Base-by-base conservation (phyloP, 1,284 basidiomycete species). In the Trichosporon sp. region DNA sequence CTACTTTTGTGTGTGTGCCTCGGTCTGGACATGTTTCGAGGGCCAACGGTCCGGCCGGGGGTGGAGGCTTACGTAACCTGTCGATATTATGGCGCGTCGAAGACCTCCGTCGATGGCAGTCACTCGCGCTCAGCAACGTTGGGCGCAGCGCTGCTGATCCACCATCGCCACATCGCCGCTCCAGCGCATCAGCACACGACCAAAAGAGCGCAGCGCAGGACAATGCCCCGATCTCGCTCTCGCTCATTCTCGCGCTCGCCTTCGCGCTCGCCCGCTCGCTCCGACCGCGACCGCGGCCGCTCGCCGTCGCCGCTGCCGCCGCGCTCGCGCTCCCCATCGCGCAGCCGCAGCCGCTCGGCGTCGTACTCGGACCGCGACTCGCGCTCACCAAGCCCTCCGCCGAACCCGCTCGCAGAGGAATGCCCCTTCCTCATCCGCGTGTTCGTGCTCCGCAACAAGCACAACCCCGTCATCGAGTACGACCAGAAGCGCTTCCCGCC, bases 371-470 rank as follows among this genome's bases (percentile, higher is more conserved):
- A n/a, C 9, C 47, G 23, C 11, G 47, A 25, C 47, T 51, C 56
- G 56, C 29, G 12, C 5, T 34, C 64, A n/a, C 67, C 67, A 4
- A 35, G 44, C 31, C 53, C 64, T 15, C 25, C 66, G 32, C 58
- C 66, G 1, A 62, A 63, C 18, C 62, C 68, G 0, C 63, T 66
- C 18, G 64, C 69, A 12, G 68, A 70, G 35, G 27, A 65, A 31
- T 74, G 74, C 34, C 80, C 80, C 2, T 79, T 80, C 70, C 73
- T 80, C 44, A 78, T 82, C 66, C 75, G 80, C n/a, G 66, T 80
- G n/a, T 81, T 77, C 65, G 75, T 82, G 25, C 77, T 76, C 6
- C 79, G 78, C 65, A 76, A 76, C 12, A 73, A 71, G 68, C 80
- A 82, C 71, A 74, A 77, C 2, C 76, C 78, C 2, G 72, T 82